Evolutionary conservation across 768 basidiomycete species (phyloP).

Genomic region (Tricholoma furcatifolium): DNA sequence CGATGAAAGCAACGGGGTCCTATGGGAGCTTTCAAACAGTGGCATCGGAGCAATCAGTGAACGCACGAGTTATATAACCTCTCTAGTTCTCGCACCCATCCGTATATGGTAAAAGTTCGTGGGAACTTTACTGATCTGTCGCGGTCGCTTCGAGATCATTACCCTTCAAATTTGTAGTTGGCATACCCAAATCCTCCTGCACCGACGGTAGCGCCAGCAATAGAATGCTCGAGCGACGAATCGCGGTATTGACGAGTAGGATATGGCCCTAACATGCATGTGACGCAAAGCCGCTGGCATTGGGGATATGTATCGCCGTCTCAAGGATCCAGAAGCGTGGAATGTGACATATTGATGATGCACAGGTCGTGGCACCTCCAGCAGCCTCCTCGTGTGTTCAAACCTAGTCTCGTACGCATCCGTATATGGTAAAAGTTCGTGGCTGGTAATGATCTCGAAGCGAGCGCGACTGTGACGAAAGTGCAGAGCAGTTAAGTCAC

Average conservation of each 20-base stretch:
- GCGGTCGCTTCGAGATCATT: conserved; percentile 24
- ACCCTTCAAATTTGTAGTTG: conserved; percentile 96
- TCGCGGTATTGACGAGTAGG: conserved; percentile 86
- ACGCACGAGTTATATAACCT: not conserved
- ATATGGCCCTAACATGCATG: conserved; percentile 72
- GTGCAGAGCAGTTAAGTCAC: no score
- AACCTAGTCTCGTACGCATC: no score
- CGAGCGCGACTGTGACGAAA: no score
- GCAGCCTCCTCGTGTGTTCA: conserved; percentile 39
- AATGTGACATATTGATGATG: conserved; percentile 61
- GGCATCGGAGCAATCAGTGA: conserved; percentile 44
- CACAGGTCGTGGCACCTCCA: conserved; percentile 36
- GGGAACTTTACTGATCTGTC: no score
- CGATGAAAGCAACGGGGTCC: no score
- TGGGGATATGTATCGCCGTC: conserved; percentile 45
- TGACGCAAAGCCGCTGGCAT: conserved; percentile 50
- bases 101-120: no score
- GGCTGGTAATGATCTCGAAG: no score
- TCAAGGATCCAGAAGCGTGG: conserved; percentile 52
- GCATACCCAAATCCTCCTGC: conserved; percentile 92
- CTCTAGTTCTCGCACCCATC: no score
- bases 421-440: no score
- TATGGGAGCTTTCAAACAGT: conserved; percentile 66
- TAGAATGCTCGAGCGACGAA: conserved; percentile 83
- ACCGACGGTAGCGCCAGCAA: conserved; percentile 86